Base-by-base conservation (phyloP, 345 rosid species). In the Cardamine occulta region DNA sequence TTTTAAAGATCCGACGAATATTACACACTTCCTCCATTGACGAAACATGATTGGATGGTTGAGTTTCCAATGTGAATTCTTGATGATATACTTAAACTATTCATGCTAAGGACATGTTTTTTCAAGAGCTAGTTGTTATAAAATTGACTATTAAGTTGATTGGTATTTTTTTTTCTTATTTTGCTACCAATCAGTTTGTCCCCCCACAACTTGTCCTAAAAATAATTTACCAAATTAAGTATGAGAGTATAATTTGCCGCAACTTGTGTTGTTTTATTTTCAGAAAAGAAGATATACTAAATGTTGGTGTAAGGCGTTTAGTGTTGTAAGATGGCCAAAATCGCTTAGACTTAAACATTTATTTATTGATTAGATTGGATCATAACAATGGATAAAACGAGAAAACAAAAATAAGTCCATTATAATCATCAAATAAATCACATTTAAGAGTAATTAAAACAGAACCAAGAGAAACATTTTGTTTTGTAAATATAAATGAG, bases 241-340 rank as follows among this genome's bases (percentile, higher is more conserved):
- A 12, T 39, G 73, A 15, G 35, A 23, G 35, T 23, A 42, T 31
- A 32, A 32, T 32, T 32, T 32, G 9, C 35, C 9, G 35, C 35
- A 32, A 32, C 7, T 31, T 31, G 7, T 31, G 34, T 5, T 31
- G 34, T 54, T 26, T 9, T 19, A 4, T 52, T 52, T 12, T 12
- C 8, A 2, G 1, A 18, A 0, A 11, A 34, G 8, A 34, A 9
- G 1, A 37, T 59, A 34, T 11, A 59, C 12, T 18, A 24, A 28
- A 37, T 7, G 29, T 19, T 3, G 65, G 48, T 42, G 48, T 14
- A 42, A 14, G 48, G 8, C 14, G 49, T 13, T 54, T 62, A 23
- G 13, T 62, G 51, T 73, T 34, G 64, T 8, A 44, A 55, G 54
- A 42, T 64, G 62, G 21, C 53, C 35, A 53, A 53, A 53, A 31